These are phyloP conservation scores for Mucor plumbeus DNA, from an alignment of 371 early-diverging fungal genomes.

Conservation along the genomic window DNA sequence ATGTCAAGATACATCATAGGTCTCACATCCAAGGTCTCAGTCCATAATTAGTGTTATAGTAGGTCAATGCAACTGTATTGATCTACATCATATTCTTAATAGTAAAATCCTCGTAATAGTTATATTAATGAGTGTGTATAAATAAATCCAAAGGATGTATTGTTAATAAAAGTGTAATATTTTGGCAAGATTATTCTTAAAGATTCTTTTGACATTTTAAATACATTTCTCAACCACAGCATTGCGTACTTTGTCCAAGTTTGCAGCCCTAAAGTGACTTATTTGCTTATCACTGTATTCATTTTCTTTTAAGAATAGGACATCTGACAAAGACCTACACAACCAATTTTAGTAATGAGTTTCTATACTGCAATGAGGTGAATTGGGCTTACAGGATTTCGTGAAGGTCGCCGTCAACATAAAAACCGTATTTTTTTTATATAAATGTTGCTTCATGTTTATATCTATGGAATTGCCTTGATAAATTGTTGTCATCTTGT, in stretches of 20 bases:
- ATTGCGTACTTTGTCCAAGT: constrained; percentile 12
- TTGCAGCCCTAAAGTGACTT: constrained; percentile 19
- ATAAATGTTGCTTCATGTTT: constrained; percentile 13
- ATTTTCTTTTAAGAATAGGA: constrained; percentile 30
- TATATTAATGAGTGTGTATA: no score
- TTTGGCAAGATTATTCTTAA: no score
- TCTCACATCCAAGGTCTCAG: no score
- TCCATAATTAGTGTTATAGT: no score
- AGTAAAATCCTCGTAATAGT: no score
- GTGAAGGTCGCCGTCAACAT: constrained; percentile 9
- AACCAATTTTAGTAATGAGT: constrained; percentile 15
- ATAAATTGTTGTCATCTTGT: constrained; percentile 12
- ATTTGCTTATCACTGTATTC: constrained; percentile 27
- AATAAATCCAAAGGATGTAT: no score
- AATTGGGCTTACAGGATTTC: constrained; percentile 18
- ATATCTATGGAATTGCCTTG: constrained; percentile 13
- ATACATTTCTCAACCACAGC: background rate
- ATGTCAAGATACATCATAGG: no score
- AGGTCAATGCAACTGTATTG: no score
- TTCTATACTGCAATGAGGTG: constrained; percentile 21
- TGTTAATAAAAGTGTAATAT: no score
- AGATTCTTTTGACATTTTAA: no score
- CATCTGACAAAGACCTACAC: constrained; percentile 24
- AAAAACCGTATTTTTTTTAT: constrained; percentile 20
- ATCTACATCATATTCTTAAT: no score